phyloP scores from a whole-genome alignment of 2,329 filamentous ascomycete species.

The Dryadomyces quercivorus region DNA sequence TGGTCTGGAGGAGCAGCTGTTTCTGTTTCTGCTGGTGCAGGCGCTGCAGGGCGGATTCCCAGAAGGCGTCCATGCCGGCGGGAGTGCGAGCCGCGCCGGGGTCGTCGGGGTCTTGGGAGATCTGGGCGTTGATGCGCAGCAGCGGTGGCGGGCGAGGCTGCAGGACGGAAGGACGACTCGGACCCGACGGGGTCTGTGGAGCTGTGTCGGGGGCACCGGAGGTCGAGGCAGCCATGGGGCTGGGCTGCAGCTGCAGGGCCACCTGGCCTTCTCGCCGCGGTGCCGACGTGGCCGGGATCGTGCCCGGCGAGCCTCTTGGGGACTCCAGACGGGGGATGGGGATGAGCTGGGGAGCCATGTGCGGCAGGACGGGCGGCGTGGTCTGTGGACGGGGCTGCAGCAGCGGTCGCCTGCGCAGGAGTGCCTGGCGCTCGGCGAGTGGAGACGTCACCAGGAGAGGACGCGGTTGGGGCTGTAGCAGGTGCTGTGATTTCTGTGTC shows the following conservation, averaged over 20 bases:
- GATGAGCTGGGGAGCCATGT: neutral
- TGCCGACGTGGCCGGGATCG: too few relatives aligned
- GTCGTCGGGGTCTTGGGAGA: neutral
- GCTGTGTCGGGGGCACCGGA: too few relatives aligned
- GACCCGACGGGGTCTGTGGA: neutral
- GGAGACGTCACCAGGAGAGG: neutral
- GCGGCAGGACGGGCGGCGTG: neutral
- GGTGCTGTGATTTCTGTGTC: too few relatives aligned
- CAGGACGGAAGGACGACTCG: neutral
- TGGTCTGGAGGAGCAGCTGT: neutral
- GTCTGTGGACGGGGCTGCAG: neutral
- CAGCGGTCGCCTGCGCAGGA: neutral
- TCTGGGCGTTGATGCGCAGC: neutral
- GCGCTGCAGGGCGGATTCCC: neutral
- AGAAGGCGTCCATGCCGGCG: conserved; percentile 2
- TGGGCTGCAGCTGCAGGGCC: too few relatives aligned
- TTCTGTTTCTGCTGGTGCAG: neutral
- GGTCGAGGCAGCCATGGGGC: neutral
- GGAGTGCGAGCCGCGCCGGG: neutral
- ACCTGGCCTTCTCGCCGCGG: too few relatives aligned
- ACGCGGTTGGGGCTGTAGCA: neutral
- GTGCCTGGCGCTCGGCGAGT: neutral
- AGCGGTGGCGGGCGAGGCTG: neutral
- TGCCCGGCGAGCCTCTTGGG: too few relatives aligned
- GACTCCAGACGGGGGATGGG: too few relatives aligned